phyloP scores from a whole-genome alignment of 768 basidiomycete species.

The Suillus alpinus region DNA sequence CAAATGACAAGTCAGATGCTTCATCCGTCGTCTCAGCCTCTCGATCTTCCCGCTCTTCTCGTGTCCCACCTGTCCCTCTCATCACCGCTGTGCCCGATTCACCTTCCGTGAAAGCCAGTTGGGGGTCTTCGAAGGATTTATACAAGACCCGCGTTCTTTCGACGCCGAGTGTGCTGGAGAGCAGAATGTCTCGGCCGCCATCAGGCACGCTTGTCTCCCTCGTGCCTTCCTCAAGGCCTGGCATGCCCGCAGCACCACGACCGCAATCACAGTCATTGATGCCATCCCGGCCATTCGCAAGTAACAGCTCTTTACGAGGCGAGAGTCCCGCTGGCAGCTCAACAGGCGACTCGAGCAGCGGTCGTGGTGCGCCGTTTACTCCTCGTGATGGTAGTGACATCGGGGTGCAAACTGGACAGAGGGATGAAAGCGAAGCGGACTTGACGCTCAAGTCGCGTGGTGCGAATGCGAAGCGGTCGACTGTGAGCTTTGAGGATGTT shows the following conservation, averaged over 20 bases:
- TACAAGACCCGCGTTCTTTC: slow-evolving; percentile 15
- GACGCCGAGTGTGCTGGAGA: slow-evolving; percentile 8
- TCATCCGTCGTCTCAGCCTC: slow-evolving; percentile 22
- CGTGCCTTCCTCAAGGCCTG: slow-evolving; percentile 9
- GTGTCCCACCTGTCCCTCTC: slow-evolving; percentile 28
- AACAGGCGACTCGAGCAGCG: slow-evolving; percentile 81
- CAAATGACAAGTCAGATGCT: slow-evolving; percentile 27
- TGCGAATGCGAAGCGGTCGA: slow-evolving; percentile 50
- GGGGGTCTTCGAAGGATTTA: slow-evolving; percentile 1
- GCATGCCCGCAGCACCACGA: slow-evolving; percentile 2
- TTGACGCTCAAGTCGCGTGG: slow-evolving; percentile 28
- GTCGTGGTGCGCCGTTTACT: slow-evolving; percentile 63
- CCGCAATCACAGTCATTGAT: slow-evolving; percentile 18
- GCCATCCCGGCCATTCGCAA: slow-evolving; percentile 57
- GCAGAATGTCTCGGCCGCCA: slow-evolving; percentile 11
- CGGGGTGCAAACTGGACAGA: slow-evolving; percentile 18
- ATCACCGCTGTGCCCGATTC: slow-evolving; percentile 31
- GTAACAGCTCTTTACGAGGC: slow-evolving; percentile 34
- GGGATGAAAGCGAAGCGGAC: slow-evolving; percentile 20
- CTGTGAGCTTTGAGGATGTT: slow-evolving; percentile 68
- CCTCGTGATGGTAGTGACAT: slow-evolving; percentile 77
- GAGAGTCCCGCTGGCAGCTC: slow-evolving; percentile 78
- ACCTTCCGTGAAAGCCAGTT: slow-evolving; percentile 27
- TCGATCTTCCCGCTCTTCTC: slow-evolving; percentile 24
- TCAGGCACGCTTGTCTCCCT: slow-evolving; percentile 11